A percentile compares a stretch with the other conserved stretches of the same genome.
These are phyloP conservation scores for Skeletonema grethae DNA, from an alignment of 108 stramenopile species.

Conservation along the genomic window DNA sequence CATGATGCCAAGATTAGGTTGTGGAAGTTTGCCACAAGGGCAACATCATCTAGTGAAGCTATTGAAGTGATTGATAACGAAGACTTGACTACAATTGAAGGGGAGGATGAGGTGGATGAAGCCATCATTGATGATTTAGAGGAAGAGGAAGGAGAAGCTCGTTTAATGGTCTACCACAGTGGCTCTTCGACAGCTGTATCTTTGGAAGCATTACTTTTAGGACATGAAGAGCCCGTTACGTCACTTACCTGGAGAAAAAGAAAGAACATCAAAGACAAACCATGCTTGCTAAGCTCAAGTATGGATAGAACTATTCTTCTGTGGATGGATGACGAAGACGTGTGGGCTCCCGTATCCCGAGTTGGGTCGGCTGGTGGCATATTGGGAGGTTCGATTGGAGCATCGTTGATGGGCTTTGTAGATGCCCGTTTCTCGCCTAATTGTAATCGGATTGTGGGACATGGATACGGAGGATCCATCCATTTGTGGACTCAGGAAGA, in stretches of 20 bases:
- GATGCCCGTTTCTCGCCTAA: constrained; percentile 54
- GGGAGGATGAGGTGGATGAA: constrained; percentile 47
- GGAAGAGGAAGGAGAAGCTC: constrained; percentile 70
- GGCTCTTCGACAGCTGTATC: constrained; percentile 51
- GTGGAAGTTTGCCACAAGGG: constrained; percentile 71
- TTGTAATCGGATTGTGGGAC: constrained; percentile 65
- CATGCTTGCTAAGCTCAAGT: constrained; percentile 74
- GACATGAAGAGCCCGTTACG: constrained; percentile 87
- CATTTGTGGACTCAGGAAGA: constrained; percentile 64
- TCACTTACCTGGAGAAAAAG: constrained; percentile 68
- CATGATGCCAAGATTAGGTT: constrained; percentile 86
- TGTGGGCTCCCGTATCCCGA: constrained; percentile 83
- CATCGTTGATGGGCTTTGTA: constrained; percentile 77
- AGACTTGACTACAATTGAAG: constrained; percentile 14
- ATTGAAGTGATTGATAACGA: constrained; percentile 39
- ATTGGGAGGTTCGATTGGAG: constrained; percentile 79
- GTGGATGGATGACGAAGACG: constrained; percentile 68
- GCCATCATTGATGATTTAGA: constrained; percentile 61
- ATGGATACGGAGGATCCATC: constrained; percentile 85
- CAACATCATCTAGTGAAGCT: background rate
- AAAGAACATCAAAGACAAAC: constrained; percentile 41
- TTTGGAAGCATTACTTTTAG: constrained; percentile 82
- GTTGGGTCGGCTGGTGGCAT: constrained; percentile 92
- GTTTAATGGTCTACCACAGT: constrained; percentile 53
- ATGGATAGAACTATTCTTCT: constrained; percentile 89